Conservation (phyloP, 179 eudicot genomes). For the Beta lomatogona region DNA sequence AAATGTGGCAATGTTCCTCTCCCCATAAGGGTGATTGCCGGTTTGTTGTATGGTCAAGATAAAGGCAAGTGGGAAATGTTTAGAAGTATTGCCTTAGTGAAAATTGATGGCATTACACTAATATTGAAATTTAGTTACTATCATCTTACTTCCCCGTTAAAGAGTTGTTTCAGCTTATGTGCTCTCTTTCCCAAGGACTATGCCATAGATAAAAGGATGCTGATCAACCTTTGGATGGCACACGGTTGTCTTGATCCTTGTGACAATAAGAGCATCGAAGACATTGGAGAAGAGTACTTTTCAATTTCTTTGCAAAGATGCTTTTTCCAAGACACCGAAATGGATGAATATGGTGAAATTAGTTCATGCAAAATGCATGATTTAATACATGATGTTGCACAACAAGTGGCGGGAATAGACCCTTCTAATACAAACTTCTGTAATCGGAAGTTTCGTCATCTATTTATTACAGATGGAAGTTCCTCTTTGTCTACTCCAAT, state of each 20-base stretch:
- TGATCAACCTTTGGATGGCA: slow-evolving; percentile 25
- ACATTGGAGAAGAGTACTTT: slow-evolving; percentile 1
- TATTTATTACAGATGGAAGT: neutral
- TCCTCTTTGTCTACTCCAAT: neutral
- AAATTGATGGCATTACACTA: slow-evolving; percentile 10
- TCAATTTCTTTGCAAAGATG: neutral
- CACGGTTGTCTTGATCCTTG: slow-evolving; percentile 11
- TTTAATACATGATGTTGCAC: slow-evolving; percentile 15
- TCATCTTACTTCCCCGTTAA: slow-evolving; percentile 4
- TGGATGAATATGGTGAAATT: neutral
- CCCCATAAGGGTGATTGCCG: slow-evolving; percentile 20
- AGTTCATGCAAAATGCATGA: slow-evolving; percentile 11
- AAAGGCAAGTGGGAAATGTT: slow-evolving; percentile 12
- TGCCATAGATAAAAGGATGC: neutral
- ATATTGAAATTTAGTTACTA: neutral
- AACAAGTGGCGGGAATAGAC: neutral
- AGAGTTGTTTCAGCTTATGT: slow-evolving; percentile 22
- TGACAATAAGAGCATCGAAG: neutral
- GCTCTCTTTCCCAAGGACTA: slow-evolving; percentile 14
- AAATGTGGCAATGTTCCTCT: slow-evolving; percentile 31
- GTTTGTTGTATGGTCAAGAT: slow-evolving; percentile 7
- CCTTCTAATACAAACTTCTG: neutral
- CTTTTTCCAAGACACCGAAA: slow-evolving; percentile 6
- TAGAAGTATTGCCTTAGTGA: neutral
- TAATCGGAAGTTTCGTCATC: neutral